These are phyloP conservation scores for Pichia scutulata DNA, from an alignment of 805 yeast genomes.

Conservation along the genomic window DNA sequence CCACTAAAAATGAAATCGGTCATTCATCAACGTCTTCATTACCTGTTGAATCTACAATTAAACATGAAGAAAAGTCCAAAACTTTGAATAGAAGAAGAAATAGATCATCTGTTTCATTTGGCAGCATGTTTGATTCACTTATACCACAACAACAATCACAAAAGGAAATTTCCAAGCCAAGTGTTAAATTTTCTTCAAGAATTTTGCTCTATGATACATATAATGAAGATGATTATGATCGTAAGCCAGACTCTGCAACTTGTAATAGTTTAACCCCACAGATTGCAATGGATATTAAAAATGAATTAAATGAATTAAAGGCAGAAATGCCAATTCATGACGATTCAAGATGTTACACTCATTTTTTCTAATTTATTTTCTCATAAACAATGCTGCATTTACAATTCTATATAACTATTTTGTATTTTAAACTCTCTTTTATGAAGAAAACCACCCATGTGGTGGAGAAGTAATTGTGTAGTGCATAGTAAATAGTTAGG, in stretches of 20 bases:
- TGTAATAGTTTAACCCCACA: constrained; percentile 86
- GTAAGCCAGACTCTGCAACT: constrained; percentile 88
- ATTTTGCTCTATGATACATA: constrained; percentile 82
- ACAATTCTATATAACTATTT: not conserved
- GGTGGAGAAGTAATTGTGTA: no score
- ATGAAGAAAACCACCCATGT: not conserved
- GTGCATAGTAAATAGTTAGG: no score
- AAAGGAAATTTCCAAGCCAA: constrained; percentile 10
- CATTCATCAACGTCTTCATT: constrained; percentile 11
- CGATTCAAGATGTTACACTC: constrained; percentile 72
- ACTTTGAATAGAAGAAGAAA: constrained; percentile 13
- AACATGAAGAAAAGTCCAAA: constrained; percentile 13
- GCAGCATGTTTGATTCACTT: constrained; percentile 10
- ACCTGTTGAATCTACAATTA: not conserved
- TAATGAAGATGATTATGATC: constrained; percentile 75
- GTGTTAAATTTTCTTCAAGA: constrained; percentile 61
- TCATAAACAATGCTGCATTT: not conserved
- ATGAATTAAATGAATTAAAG: constrained; percentile 75
- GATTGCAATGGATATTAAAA: constrained; percentile 77
- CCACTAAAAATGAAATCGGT: not conserved
- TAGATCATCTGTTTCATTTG: constrained; percentile 18
- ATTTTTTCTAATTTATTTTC: constrained; percentile 47
- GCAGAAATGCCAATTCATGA: constrained; percentile 78
- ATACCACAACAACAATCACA: not conserved
- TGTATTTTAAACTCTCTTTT: not conserved